Conservation (phyloP, 2,329 filamentous ascomycete genomes). For the Pseudocercospora eumusae region DNA sequence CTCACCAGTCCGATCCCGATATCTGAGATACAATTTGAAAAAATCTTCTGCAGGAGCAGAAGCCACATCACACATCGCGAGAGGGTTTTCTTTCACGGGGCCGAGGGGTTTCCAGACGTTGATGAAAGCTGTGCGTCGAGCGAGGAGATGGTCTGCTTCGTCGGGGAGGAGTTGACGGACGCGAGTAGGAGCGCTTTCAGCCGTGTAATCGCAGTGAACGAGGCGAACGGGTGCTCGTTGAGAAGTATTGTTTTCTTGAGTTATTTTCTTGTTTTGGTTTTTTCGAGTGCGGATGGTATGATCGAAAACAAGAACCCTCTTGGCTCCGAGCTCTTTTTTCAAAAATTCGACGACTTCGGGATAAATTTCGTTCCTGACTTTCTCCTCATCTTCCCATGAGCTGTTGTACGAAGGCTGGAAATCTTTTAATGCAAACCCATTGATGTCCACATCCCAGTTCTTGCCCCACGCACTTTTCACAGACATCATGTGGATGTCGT, state of each 20-base stretch:
- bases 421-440: constrained; percentile 50
- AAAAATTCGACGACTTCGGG: constrained; percentile 51
- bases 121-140: constrained; percentile 52
- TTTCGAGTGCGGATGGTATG: constrained; percentile 51
- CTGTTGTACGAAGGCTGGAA: constrained; percentile 34
- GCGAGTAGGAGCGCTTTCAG: constrained; percentile 46
- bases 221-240: constrained; percentile 52
- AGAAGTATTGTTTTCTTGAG: constrained; percentile 39
- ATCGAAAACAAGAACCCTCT: constrained; percentile 52
- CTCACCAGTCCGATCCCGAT: constrained; percentile 45
- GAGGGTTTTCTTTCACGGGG: constrained; percentile 45
- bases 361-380: constrained; percentile 48
- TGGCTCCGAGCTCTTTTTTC: constrained; percentile 49
- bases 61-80: constrained; percentile 46
- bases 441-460: constrained; percentile 49
- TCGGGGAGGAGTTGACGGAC: constrained; percentile 49
- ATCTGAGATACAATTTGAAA: constrained; percentile 46
- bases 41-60: constrained; percentile 43
- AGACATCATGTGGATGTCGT: constrained; percentile 42
- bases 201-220: constrained; percentile 56
- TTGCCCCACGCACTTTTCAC: constrained; percentile 48
- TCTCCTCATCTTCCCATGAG: constrained; percentile 46
- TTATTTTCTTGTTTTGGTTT: constrained; percentile 40
- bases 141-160: constrained; percentile 47
- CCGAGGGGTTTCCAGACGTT: constrained; percentile 55